Conservation (phyloP, 2,329 filamentous ascomycete genomes). For the Aschersonia sp. region DNA sequence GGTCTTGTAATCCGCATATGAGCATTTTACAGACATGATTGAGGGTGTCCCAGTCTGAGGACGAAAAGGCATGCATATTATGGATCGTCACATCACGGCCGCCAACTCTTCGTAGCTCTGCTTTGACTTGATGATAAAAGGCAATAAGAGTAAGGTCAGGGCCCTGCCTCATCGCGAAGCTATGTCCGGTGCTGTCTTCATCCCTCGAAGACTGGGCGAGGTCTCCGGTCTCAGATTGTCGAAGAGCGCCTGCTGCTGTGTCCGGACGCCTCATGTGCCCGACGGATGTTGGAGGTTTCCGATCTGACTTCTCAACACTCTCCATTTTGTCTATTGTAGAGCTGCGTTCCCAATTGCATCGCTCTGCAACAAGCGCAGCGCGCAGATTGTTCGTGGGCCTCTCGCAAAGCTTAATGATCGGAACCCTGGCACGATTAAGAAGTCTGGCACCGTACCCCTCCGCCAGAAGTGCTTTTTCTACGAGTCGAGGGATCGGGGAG, state of each 20-base stretch:
- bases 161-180: slow-evolving; percentile 25
- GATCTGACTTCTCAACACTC: slow-evolving; percentile 13
- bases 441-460: slow-evolving; percentile 62
- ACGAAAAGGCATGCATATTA: slow-evolving; percentile 26
- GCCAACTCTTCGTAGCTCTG: slow-evolving; percentile 30
- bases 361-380: slow-evolving; percentile 46
- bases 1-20: slow-evolving; percentile 36
- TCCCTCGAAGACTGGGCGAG: slow-evolving; percentile 9
- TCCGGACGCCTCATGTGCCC: no score
- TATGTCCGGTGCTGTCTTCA: slow-evolving; percentile 6
- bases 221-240: no score
- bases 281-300: no score
- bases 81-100: slow-evolving; percentile 35
- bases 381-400: slow-evolving; percentile 48
- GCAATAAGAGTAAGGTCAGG: slow-evolving; percentile 24
- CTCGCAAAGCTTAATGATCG: slow-evolving; percentile 79
- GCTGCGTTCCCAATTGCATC: slow-evolving; percentile 56
- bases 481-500: slow-evolving; percentile 53
- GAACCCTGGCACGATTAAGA: slow-evolving; percentile 65
- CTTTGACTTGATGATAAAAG: slow-evolving; percentile 35
- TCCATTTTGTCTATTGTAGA: slow-evolving; percentile 20
- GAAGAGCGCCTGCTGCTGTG: no score
- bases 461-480: slow-evolving; percentile 63
- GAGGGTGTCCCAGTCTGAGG: slow-evolving; percentile 31
- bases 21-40: slow-evolving; percentile 39